Evolutionary conservation across 1,284 basidiomycete species (phyloP).

Genomic region (Cutaneotrichosporon dermatis): DNA sequence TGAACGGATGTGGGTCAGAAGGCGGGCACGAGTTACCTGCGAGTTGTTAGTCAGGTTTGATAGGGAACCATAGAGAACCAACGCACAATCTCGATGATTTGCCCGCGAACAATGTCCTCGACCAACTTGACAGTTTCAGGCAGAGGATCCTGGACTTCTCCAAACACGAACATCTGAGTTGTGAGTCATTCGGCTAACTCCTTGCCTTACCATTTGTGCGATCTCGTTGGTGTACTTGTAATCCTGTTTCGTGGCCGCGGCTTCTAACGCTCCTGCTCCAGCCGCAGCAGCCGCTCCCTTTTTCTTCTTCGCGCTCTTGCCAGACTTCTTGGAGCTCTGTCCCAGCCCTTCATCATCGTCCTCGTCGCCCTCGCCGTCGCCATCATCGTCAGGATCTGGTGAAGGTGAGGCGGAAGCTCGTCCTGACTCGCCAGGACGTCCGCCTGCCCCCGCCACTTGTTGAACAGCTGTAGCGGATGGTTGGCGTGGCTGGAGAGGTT

Average conservation of each 20-base stretch:
- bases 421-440: neutral
- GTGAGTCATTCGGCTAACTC: neutral
- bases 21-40: constrained; percentile 85
- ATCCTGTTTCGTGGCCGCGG: constrained; percentile 45
- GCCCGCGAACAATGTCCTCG: constrained; percentile 90
- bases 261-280: constrained; percentile 7
- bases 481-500: neutral
- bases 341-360: constrained; percentile 27
- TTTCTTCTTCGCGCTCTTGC: constrained; percentile 25
- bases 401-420: constrained; percentile 20
- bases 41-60: too few relatives aligned
- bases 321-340: constrained; percentile 12
- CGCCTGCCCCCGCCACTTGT: neutral
- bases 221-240: constrained; percentile 76
- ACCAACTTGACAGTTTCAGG: constrained; percentile 84
- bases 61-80: too few relatives aligned
- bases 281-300: constrained; percentile 14
- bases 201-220: constrained; percentile 64
- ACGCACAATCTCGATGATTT: constrained; percentile 84
- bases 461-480: neutral
- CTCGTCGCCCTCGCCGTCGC: constrained; percentile 35
- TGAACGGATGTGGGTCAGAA: constrained; percentile 72
- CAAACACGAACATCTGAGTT: constrained; percentile 88
- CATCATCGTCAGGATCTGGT: constrained; percentile 29
- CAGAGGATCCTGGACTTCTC: constrained; percentile 85